Base-by-base conservation (phyloP, 2,329 filamentous ascomycete species). In the Apiospora marii region DNA sequence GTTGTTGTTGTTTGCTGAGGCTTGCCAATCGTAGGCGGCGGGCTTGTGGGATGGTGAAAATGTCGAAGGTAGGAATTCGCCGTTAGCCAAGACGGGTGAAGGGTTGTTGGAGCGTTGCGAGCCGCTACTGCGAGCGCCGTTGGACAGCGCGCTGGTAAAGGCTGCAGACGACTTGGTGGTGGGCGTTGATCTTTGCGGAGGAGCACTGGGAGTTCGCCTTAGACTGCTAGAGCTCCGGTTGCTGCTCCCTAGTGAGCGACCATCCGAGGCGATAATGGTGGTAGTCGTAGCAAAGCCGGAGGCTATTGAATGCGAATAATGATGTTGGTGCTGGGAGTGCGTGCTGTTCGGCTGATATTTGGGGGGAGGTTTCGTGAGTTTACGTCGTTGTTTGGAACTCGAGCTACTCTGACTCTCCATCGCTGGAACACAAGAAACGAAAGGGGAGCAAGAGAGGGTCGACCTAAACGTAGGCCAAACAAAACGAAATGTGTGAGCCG, bases 141-240 rank as follows among this genome's bases (percentile, higher is more conserved):
- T 68, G 67, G 43, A 48, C 24, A 48, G 24, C 7, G 78, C 77
- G 76, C 81, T 83, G 83, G 82, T 84, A 78, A 87, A 87, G 80
- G 86, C 83, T 85, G 76, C 76, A 64, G 58, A 41, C 71, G 73
- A 61, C 34, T 70, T 74, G 68, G 71, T 53, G 49, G 72, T 73
- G 72, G 77, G 74, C 71, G 75, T 73, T 67, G 75, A 73, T 73
- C 76, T 77, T 73, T 79, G 78, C 79, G 84, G 84, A 79, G 89
- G 89, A 83, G 88, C 88, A 81, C 88, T 90, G 76, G 90, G 89
- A 80, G 88, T 86, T 80, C 89, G 87, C 81, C 85, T 87, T 80
- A 92, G 85, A 81, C 88, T 91, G 78, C 88, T 87, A 76, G 89
- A 90, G 87, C 89, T 92, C 82, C 87, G 87, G 85, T 90, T 88